Percentiles rank a stretch among this genome's conserved stretches.
These are phyloP conservation scores for Zygosaccharomyces sapae DNA, from an alignment of 1,139 yeast species.

Conservation along the genomic window DNA sequence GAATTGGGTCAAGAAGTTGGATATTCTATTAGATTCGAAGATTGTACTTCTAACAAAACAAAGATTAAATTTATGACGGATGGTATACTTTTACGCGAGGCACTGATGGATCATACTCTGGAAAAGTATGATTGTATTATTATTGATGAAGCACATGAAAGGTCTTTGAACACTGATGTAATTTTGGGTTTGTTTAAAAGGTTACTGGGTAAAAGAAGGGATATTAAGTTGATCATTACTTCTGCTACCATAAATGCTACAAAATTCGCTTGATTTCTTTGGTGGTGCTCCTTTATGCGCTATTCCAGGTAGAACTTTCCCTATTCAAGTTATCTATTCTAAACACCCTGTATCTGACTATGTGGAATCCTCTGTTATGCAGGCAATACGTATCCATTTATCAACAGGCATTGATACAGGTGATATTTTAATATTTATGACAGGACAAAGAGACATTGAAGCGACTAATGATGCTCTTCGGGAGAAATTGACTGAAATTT, in stretches of 20 bases:
- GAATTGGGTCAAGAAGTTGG: conserved; percentile 78
- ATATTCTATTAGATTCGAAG: conserved; percentile 84
- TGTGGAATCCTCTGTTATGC: conserved; percentile 83
- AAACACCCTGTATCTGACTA: conserved; percentile 66
- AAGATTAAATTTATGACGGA: conserved; percentile 88
- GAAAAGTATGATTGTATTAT: conserved; percentile 78
- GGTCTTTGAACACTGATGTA: conserved; percentile 83
- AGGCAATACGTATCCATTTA: conserved; percentile 71
- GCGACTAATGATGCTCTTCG: conserved; percentile 65
- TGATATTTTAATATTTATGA: conserved; percentile 88
- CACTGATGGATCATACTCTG: conserved; percentile 59
- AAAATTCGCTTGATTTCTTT: conserved; percentile 68
- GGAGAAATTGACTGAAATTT: conserved; percentile 53
- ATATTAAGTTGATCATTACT: conserved; percentile 77
- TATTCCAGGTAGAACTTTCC: conserved; percentile 90
- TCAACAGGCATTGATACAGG: conserved; percentile 51
- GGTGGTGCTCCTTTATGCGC: conserved; percentile 85
- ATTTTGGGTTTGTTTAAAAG: conserved; percentile 71
- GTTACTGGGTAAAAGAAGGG: conserved; percentile 58
- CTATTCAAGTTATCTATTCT: conserved; percentile 73
- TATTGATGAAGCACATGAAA: conserved; percentile 96
- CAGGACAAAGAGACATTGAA: conserved; percentile 96
- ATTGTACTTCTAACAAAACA: conserved; percentile 58
- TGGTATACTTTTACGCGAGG: conserved; percentile 79
- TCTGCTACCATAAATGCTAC: conserved; percentile 94